Base-by-base conservation (phyloP, 1,284 basidiomycete genomes). In the Fomitopsis schrenkii region DNA sequence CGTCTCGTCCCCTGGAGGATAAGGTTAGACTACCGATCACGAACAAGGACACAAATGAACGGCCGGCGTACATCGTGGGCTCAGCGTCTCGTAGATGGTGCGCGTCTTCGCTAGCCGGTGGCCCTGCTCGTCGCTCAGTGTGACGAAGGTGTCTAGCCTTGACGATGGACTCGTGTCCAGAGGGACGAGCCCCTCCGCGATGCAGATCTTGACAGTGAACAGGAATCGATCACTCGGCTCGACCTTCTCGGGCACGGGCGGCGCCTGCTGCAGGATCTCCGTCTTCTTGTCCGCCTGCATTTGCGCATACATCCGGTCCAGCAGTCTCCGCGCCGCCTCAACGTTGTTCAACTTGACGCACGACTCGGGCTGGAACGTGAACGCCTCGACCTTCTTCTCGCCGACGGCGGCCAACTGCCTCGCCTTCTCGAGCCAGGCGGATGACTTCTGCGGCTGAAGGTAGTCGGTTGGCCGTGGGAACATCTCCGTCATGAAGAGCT, bases 311-410 rank as follows among this genome's bases (percentile, higher is more conserved):
- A 99, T 91, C 68, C 91, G 92, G 74, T 99, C 97, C 59, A 99
- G 81, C 58, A 97, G 81, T 61, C 87, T 86, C 12, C 96, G 86
- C 1, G 96, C 95, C 2, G 94, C 91, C 69, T 97, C 95, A 65
- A 99, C 90, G 72, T 99, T 98, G 80, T 99, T 99, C 54, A 99
- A 83, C 77, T 98, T 98, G 70, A 99, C 94, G 71, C 97, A 98
- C 0, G 94, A 95, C 78, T 95, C 85, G 0, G 95, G 83, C 59
- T 88, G 89, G 78, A 99, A 98, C 70, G 96, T 94, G 82, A 97
- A 99, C 6, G 94, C 91, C 69, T 94, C 91, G 55, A 94, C 83
- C 74, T 93, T 95, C 80, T 94, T 95, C 75, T 98, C 95, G 22
- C 91, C 89, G 62, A 89, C 79, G 6, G 82, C 81, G 1, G 90